Percentiles rank a stretch among this genome's conserved stretches.
Evolutionary conservation across 306 rosid species (phyloP).

Genomic region (Vachellia collinsii): DNA sequence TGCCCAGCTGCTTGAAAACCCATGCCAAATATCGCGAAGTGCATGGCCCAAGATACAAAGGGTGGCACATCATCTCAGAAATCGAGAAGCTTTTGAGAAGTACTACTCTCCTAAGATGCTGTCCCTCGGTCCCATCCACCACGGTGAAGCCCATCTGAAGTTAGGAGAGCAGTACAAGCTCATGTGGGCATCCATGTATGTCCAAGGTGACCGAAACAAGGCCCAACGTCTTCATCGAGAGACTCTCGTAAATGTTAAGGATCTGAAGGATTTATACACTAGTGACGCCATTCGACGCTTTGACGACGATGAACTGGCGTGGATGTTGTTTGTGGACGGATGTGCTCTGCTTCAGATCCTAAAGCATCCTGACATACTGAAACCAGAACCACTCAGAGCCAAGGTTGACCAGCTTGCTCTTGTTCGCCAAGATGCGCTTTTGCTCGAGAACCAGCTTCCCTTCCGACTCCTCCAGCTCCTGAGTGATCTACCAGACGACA

Average conservation of each 20-base stretch:
- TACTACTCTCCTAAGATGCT: constrained; percentile 9
- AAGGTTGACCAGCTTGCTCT: background rate
- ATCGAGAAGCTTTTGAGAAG: background rate
- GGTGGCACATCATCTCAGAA: constrained; percentile 18
- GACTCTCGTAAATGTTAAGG: background rate
- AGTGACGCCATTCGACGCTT: background rate
- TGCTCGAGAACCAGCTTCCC: constrained; percentile 1
- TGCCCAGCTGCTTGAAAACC: background rate
- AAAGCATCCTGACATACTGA: background rate
- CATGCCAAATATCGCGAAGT: background rate
- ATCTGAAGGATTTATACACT: background rate
- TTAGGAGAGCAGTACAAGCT: constrained; percentile 26
- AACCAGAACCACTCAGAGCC: background rate
- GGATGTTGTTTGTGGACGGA: background rate
- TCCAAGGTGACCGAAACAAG: background rate
- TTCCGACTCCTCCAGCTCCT: background rate
- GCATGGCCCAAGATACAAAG: constrained; percentile 20
- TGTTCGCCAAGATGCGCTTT: background rate
- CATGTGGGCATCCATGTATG: background rate
- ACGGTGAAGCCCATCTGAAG: background rate
- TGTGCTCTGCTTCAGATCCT: constrained; percentile 10
- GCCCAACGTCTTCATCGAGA: background rate
- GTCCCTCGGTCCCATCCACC: constrained; percentile 37
- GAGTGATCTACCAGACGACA: rapidly evolving
- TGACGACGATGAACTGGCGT: background rate